phyloP scores from a whole-genome alignment of 2,329 filamentous ascomycete species.

The Curvularia sp. region DNA sequence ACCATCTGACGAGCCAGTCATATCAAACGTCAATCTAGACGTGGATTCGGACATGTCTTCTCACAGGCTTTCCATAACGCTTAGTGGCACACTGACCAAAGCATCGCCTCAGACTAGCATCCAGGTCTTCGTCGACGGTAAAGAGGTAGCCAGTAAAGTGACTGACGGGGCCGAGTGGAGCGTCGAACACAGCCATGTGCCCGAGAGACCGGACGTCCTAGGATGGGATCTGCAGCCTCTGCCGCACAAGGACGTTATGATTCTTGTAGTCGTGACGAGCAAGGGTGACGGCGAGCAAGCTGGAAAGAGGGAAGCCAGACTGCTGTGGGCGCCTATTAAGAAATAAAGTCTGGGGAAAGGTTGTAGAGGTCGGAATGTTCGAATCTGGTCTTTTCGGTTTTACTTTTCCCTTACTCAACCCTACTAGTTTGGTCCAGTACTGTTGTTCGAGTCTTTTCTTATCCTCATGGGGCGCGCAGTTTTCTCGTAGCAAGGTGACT shows the following conservation, averaged over 20 bases:
- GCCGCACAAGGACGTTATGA: slow-evolving; percentile 25
- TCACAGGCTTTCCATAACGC: background rate
- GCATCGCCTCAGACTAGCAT: slow-evolving; percentile 8
- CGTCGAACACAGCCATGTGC: slow-evolving; percentile 14
- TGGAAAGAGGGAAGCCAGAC: slow-evolving; percentile 6
- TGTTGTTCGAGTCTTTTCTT: background rate
- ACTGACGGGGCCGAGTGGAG: slow-evolving; percentile 13
- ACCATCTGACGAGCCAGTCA: background rate
- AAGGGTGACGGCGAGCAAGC: slow-evolving; percentile 9
- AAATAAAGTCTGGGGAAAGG: background rate
- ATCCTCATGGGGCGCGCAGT: background rate
- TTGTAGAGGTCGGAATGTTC: background rate
- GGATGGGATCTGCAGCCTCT: slow-evolving; percentile 40
- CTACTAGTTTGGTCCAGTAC: background rate
- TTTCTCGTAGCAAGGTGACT: background rate
- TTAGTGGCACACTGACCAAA: slow-evolving; percentile 5
- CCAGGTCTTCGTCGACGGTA: slow-evolving; percentile 33
- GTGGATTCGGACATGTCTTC: background rate
- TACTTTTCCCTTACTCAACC: too few species aligned
- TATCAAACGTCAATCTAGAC: background rate
- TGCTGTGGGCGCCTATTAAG: slow-evolving; percentile 4
- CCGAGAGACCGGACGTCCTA: slow-evolving; percentile 17
- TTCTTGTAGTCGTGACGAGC: slow-evolving; percentile 30
- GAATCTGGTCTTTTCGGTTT: too few species aligned
- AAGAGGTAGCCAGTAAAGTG: slow-evolving; percentile 5